Conservation (phyloP, 345 rosid species). For the Passiflora organensis region DNA sequence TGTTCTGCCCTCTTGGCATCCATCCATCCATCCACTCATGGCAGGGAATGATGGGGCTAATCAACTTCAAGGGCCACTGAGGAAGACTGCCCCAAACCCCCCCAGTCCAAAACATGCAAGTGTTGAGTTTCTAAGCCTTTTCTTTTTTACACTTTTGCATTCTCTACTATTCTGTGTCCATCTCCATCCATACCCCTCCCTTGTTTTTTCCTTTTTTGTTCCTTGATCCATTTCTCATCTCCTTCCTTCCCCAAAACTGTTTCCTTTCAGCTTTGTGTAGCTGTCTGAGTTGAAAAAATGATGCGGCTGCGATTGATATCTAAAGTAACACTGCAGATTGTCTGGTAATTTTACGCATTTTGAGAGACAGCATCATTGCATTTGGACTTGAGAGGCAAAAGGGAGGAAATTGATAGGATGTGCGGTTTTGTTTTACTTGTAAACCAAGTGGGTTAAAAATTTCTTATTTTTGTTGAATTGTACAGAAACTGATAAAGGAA, state of each 20-base stretch:
- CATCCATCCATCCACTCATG: too few relatives aligned
- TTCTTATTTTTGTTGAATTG: constrained; percentile 17
- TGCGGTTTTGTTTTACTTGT: background rate
- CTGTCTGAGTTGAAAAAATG: constrained; percentile 8
- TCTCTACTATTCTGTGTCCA: too few relatives aligned
- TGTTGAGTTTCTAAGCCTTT: too few relatives aligned
- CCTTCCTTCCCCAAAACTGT: constrained; percentile 22
- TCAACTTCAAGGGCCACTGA: too few relatives aligned
- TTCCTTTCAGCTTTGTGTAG: constrained; percentile 6
- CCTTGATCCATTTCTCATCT: constrained; percentile 23
- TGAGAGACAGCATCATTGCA: constrained; percentile 32
- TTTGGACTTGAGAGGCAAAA: constrained; percentile 20
- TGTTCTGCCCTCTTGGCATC: background rate
- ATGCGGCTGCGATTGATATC: background rate
- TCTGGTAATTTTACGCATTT: constrained; percentile 12
- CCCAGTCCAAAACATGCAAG: too few relatives aligned
- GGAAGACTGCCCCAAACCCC: too few relatives aligned
- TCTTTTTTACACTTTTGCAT: too few relatives aligned
- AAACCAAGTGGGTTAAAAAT: constrained; percentile 20
- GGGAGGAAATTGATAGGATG: constrained; percentile 4
- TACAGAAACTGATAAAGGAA: constrained; percentile 4
- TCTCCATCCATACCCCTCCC: too few relatives aligned
- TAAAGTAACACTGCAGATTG: background rate
- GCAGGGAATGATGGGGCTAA: too few relatives aligned
- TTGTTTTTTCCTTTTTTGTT: background rate